These are phyloP conservation scores for Pythium scleroteichum DNA, from an alignment of 352 stramenopile genomes.

Conservation along the genomic window DNA sequence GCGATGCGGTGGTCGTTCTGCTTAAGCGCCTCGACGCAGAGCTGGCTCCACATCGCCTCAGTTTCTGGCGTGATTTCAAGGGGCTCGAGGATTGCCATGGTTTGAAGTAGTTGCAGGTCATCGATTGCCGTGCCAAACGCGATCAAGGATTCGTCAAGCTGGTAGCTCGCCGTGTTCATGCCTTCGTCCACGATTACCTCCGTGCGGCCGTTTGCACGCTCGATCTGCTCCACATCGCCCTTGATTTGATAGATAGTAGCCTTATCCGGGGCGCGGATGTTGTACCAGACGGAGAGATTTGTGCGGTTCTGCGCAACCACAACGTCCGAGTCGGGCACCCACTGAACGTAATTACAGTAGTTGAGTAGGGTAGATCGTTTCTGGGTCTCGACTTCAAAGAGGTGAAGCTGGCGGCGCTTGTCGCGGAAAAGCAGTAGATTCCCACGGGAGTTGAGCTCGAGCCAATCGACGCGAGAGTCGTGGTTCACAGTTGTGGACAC, in stretches of 20 bases:
- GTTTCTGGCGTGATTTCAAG: slow-evolving; percentile 91
- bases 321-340: slow-evolving; percentile 95
- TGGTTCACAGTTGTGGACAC: slow-evolving; percentile 89
- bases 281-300: slow-evolving; percentile 96
- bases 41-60: slow-evolving; percentile 93
- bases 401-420: slow-evolving; percentile 88
- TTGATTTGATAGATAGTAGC: slow-evolving; percentile 95
- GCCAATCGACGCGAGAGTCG: slow-evolving; percentile 92
- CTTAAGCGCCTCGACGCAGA: slow-evolving; percentile 82
- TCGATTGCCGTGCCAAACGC: slow-evolving; percentile 94
- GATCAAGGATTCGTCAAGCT: slow-evolving; percentile 94
- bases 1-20: slow-evolving; percentile 90
- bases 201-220: slow-evolving; percentile 90
- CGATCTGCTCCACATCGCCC: slow-evolving; percentile 94
- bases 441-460: slow-evolving; percentile 92
- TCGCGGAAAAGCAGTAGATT: slow-evolving; percentile 93
- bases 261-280: slow-evolving; percentile 92
- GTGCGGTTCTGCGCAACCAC: slow-evolving; percentile 93
- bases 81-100: slow-evolving; percentile 92
- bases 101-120: slow-evolving; percentile 87
- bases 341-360: slow-evolving; percentile 96
- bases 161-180: slow-evolving; percentile 92
- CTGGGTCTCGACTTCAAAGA: slow-evolving; percentile 91
- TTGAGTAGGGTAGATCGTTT: slow-evolving; percentile 88
- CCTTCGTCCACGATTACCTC: slow-evolving; percentile 96